Base-by-base conservation (phyloP, 1,284 basidiomycete genomes). In the Pseudozyma hubeiensis region DNA sequence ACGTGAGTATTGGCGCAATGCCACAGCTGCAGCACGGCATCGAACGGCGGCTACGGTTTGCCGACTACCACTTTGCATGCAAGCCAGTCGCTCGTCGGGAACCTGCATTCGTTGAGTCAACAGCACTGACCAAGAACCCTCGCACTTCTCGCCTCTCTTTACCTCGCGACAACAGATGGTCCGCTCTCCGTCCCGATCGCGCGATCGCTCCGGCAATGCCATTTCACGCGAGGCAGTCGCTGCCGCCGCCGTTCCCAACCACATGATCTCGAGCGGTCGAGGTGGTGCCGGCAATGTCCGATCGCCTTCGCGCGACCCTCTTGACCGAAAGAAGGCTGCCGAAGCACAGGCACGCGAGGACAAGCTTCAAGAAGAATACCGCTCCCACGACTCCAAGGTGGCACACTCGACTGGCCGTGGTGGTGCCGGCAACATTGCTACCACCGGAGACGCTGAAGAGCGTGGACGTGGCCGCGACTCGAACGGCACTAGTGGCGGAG, bases 261-360 rank as follows among this genome's bases (percentile, higher is more conserved):
- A 77, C 64, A 52, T 72, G 49, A 68, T 72, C 64, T 90, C 90
- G 41, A 88, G 89, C 45, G 92, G 92, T 17, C 88, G 92, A 35
- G 92, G 92, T 39, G 92, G 92, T 30, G 88, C 88, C 17, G 92
- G 92, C 44, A 93, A 93, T 85, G 89, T 92, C 40, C 89, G 90
- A 51, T 90, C 90, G 4, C 89, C 90, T 0, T 91, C 91, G 16
- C 88, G 89, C 45, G 89, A 89, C 48, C 84, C 87, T 39, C 61
- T 70, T n/a, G 83, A 85, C 39, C 84, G 86, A 2, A 4, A 85
- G 78, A 56, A 66, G 24, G 56, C 52, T 19, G 80, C 77, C 39
- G 67, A 75, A 30, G 61, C 70, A 5, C 67, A 77, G 53, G 73
- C 63, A 4, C 50, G 62, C 37, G 68, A 79, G 53, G 61, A 64